Base-by-base conservation (phyloP, 1,284 basidiomycete species). In the Megacollybia platyphylla region DNA sequence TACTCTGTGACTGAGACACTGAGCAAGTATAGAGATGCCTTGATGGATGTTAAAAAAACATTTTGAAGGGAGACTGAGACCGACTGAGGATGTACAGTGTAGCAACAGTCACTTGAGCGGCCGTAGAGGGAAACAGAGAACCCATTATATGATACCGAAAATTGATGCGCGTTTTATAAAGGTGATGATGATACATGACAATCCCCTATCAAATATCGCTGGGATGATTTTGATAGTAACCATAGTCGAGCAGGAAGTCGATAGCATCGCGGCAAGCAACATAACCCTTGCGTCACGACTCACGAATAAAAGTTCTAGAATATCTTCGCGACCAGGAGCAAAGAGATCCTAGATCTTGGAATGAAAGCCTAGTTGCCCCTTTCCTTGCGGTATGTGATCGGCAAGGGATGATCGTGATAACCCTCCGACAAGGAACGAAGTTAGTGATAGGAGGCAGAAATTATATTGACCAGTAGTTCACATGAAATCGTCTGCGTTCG, bases 401-500 rank as follows among this genome's bases (percentile, higher is more conserved):
- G 15, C 10, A 4, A 34, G 7, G 10, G 31, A 31, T 9, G 30
- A 31, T 9, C 30, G 13, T 3, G n/a, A 36, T 30, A 18, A 17
- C 15, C 15, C 15, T 15, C 15, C 15, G 8, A 29, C 24, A 37
- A 26, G 3, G 20, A 2, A 20, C n/a, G 13, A 34, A 4, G 31
- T 34, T 11, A 34, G 15, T 34, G 4, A 34, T 11, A 34, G 15
- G 15, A 11, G 31, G 10, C 6, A 34, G 15, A 34, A 6, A 15
- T 11, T 34, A 15, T 34, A 11, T 34, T 11, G 31, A 3, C 4
- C 3, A 37, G n/a, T 17, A 29, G 31, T 13, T 29, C 66, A 73
- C 85, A 87, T 88, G 67, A 88, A 88, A 55, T 87, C 85, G 49
- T 79, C 76, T 37, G 67, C 59, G 44, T 70, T 64, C 46, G 61